A percentile compares a stretch with the other conserved stretches of the same genome.
Conservation (phyloP, 306 rosid genomes). For the Quercus robur region DNA sequence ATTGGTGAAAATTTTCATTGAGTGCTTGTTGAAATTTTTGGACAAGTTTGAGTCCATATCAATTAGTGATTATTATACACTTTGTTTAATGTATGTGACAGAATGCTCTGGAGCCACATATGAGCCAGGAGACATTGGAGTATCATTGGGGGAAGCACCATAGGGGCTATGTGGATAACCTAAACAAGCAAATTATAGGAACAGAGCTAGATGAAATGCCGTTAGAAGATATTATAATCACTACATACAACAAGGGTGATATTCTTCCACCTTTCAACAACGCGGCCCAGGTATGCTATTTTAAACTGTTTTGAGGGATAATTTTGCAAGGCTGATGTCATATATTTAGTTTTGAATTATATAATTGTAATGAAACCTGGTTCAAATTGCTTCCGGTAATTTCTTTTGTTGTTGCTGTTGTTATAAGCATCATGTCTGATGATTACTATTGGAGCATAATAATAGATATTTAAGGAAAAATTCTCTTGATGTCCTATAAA, state of each 20-base stretch:
- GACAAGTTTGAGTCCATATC: slow-evolving; percentile 9
- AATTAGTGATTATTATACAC: not conserved
- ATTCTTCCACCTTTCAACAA: slow-evolving; percentile 80
- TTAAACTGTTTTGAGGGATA: not conserved
- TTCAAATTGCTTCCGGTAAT: not conserved
- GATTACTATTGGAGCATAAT: not conserved
- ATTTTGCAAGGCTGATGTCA: not conserved
- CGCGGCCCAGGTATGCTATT: slow-evolving; percentile 69
- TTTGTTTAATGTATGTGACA: slow-evolving; percentile 23
- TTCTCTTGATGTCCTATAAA: not conserved
- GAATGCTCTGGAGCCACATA: slow-evolving; percentile 88
- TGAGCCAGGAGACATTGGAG: slow-evolving; percentile 78
- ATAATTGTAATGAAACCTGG: not conserved
- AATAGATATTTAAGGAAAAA: not conserved
- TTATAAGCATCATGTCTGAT: not conserved
- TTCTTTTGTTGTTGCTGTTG: not conserved
- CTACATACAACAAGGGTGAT: slow-evolving; percentile 72
- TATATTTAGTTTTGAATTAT: not conserved
- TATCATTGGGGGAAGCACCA: slow-evolving; percentile 98
- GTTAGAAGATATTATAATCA: slow-evolving; percentile 52
- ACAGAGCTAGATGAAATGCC: slow-evolving; percentile 62
- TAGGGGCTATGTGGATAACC: slow-evolving; percentile 73
- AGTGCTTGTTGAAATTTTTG: not conserved
- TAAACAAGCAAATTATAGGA: slow-evolving; percentile 78
- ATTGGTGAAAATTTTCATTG: not conserved